A percentile compares a stretch with the other conserved stretches of the same genome.
Conservation (phyloP, 257 asterid species). For the Nicotiana tabacum region DNA sequence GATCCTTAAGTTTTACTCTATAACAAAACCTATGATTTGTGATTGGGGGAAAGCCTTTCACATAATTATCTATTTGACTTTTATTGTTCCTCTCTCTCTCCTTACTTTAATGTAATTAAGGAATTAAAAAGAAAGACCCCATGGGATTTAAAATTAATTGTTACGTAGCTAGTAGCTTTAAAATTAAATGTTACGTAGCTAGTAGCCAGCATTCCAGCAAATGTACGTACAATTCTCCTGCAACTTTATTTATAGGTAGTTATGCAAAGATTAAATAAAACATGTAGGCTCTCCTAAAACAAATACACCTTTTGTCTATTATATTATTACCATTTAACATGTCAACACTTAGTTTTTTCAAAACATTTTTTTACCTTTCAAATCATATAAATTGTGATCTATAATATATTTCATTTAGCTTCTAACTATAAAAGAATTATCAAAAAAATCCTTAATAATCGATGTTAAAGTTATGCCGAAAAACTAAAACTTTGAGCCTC, state of each 20-base stretch:
- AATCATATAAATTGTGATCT: background rate
- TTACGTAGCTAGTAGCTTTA: background rate
- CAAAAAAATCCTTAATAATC: background rate
- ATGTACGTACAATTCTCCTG: background rate
- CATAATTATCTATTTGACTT: background rate
- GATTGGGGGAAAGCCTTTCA: background rate
- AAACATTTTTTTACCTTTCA: background rate
- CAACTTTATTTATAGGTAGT: background rate
- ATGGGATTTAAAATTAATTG: background rate
- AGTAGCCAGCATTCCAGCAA: background rate
- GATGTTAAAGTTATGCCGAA: background rate
- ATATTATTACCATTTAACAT: too few relatives aligned
- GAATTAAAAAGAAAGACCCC: background rate
- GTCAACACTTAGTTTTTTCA: too few relatives aligned
- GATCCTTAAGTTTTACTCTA: background rate
- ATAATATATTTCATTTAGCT: background rate
- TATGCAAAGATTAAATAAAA: background rate
- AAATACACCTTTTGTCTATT: too few relatives aligned
- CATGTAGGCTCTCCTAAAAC: too few relatives aligned
- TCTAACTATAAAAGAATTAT: background rate
- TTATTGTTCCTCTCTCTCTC: background rate
- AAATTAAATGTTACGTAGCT: background rate
- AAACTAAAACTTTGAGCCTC: background rate
- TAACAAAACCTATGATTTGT: background rate
- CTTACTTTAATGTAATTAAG: background rate